Base-by-base conservation (phyloP, 2,329 filamentous ascomycete genomes). In the Phialophora verrucosa region DNA sequence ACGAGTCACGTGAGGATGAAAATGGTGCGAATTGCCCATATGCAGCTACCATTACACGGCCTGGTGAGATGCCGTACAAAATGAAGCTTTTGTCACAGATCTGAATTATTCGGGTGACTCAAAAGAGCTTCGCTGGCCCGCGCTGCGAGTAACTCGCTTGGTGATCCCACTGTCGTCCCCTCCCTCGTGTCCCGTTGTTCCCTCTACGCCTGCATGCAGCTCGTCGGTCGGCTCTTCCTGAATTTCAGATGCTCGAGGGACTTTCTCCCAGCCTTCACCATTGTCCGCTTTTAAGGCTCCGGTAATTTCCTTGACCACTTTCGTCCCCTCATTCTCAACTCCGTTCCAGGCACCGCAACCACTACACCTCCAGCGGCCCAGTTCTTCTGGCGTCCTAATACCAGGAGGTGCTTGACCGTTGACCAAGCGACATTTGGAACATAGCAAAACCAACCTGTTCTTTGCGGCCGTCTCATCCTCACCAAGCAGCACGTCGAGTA, bases 361-460 rank as follows among this genome's bases (percentile, higher is more conserved):
- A 76, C 91, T 90, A 78, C 95, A 99, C 67, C 89, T 88, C 95
- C 95, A 99, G 68, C 84, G 83, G 1, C 94, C 95, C 0, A 99
- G 75, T 59, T 97, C 93, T 47, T 91, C 87, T 1, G 94, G 80
- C 0, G 84, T 87, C 72, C 88, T 90, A 0, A 91, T 89, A 0
- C 95, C 95, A 0, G 95, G 94, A 1, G 95, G 93, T 3, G 95
- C 95, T 76, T 97, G 95, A 0, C 96, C 95, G 76, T 99, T 99
- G 56, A 99, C 93, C 1, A 97, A 85, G 32, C 92, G 85, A 77
- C 95, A 99, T 47, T 85, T 83, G 35, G 83, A 78, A 79, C 95
- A 99, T 63, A 99, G 92, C 70, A 99, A 83, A 7, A 89, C 94
- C 65, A 97, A 87, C 20, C 95, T 88, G 78, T 98, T 98, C 81